These are phyloP conservation scores for Hyphopichia fennica DNA, from an alignment of 1,139 yeast genomes.

Conservation along the genomic window DNA sequence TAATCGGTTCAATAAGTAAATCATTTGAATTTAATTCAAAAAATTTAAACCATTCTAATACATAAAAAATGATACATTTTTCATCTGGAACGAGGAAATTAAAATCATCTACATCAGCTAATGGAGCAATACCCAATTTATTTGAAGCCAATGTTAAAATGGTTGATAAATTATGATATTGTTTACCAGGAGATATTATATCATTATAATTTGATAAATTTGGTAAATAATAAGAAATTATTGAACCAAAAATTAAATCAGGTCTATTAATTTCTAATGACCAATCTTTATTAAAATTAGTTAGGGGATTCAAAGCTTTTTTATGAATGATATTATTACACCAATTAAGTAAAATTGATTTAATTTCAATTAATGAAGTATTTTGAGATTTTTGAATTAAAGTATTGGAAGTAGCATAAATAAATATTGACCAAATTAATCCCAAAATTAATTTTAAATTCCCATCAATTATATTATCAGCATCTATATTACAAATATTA, in stretches of 20 bases:
- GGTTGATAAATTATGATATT: constrained; percentile 20
- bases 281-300: constrained; percentile 42
- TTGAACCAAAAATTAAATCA: constrained; percentile 23
- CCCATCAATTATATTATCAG: constrained; percentile 69
- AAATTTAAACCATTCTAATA: constrained; percentile 66
- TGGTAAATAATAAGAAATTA: constrained; percentile 22
- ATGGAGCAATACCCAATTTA: constrained; percentile 53
- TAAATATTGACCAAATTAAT: constrained; percentile 61
- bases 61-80: constrained; percentile 60
- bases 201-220: constrained; percentile 13
- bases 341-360: constrained; percentile 36
- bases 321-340: constrained; percentile 23
- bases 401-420: constrained; percentile 45
- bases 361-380: constrained; percentile 31
- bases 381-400: constrained; percentile 35
- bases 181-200: constrained; percentile 42
- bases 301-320: constrained; percentile 17
- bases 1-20: not conserved
- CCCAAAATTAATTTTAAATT: constrained; percentile 65
- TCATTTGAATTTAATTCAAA: constrained; percentile 26
- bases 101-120: constrained; percentile 64
- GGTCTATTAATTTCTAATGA: constrained; percentile 33
- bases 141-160: constrained; percentile 21
- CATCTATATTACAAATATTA: constrained; percentile 58
- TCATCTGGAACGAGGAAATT: constrained; percentile 58